phyloP scores from a whole-genome alignment of 441 rosid genomes.

The Melianthus villosus region DNA sequence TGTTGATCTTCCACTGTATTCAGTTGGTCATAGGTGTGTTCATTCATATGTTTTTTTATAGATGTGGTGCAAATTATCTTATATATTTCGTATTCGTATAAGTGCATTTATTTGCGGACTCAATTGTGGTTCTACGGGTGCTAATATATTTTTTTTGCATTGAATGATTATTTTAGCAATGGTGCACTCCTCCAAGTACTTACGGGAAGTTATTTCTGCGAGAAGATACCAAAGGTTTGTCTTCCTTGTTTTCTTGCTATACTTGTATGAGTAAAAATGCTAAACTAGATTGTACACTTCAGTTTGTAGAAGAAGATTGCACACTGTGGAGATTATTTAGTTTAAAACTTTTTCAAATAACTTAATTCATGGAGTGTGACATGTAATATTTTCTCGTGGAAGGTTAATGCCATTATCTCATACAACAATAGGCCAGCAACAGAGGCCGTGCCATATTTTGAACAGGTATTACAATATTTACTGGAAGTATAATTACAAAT shows the following conservation, averaged over 20 bases:
- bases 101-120: no score
- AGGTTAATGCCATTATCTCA: constrained; percentile 87
- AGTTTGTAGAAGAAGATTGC: no score
- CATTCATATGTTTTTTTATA: no score
- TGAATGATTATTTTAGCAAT: constrained; percentile 33
- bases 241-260: no score
- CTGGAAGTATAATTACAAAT: no score
- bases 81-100: no score
- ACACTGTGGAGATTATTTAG: no score
- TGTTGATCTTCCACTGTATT: constrained; percentile 48
- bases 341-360: neutral
- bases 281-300: no score
- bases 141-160: constrained; percentile 2
- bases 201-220: constrained; percentile 68
- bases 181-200: constrained; percentile 87
- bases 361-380: constrained; percentile 22
- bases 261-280: no score
- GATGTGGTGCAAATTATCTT: no score
- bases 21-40: constrained; percentile 76
- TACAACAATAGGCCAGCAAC: constrained; percentile 91
- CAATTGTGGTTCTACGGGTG: no score
- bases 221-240: constrained; percentile 77
- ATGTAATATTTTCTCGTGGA: constrained; percentile 33
- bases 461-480: constrained; percentile 86
- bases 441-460: constrained; percentile 93